phyloP scores from a whole-genome alignment of 2,329 filamentous ascomycete species.

The Sclerotinia nivalis region DNA sequence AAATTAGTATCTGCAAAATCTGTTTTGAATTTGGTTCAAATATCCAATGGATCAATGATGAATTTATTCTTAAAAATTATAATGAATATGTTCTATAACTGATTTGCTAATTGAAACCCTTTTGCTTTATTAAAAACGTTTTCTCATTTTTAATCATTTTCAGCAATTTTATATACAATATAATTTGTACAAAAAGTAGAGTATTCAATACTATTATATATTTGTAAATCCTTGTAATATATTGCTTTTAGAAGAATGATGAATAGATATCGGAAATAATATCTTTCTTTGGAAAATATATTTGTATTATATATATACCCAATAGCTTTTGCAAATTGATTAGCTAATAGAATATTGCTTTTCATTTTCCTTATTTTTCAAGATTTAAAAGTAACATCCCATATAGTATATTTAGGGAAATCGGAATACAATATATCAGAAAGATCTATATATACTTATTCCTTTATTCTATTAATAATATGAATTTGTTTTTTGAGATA shows the following conservation, averaged over 20 bases:
- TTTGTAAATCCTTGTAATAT: neutral
- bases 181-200: neutral
- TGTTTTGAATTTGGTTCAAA: neutral
- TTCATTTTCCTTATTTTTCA: too few species aligned
- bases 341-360: too few species aligned
- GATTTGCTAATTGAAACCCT: neutral
- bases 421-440: too few species aligned
- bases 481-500: too few species aligned
- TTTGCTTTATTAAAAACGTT: neutral
- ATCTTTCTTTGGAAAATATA: too few species aligned
- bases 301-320: too few species aligned
- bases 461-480: too few species aligned
- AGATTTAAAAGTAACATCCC: too few species aligned
- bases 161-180: neutral
- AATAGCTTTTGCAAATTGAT: too few species aligned
- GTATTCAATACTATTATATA: neutral
- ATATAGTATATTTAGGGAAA: too few species aligned
- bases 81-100: neutral
- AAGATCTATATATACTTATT: too few species aligned
- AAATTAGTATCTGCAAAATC: neutral
- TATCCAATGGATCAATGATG: neutral
- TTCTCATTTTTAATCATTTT: neutral
- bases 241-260: neutral
- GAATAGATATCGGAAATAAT: too few species aligned
- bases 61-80: neutral